phyloP scores from a whole-genome alignment of 140 eudicot species.

The Senecio squalidus region DNA sequence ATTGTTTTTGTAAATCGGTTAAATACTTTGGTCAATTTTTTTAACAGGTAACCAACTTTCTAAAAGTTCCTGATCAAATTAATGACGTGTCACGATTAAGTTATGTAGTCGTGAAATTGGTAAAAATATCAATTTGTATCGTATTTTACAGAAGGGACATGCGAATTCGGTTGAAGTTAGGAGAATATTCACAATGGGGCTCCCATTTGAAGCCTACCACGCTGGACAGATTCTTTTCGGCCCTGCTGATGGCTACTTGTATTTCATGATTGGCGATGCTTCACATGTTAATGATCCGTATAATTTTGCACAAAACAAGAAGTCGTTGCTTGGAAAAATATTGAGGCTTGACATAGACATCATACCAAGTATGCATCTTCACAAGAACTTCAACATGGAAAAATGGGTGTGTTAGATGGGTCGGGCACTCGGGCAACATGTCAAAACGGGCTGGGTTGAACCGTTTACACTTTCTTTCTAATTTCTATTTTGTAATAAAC shows the following conservation, averaged over 20 bases:
- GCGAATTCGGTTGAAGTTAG: conserved; percentile 75
- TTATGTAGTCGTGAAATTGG: not conserved
- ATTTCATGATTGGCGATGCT: conserved; percentile 69
- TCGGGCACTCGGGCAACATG: not conserved
- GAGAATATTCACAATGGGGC: conserved; percentile 83
- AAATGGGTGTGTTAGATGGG: not conserved
- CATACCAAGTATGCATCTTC: conserved; percentile 53
- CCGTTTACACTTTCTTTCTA: too few relatives aligned
- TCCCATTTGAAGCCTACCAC: conserved; percentile 65
- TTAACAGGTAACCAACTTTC: not conserved
- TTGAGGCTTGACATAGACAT: conserved; percentile 72
- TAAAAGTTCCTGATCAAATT: not conserved
- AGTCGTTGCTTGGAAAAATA: conserved; percentile 76
- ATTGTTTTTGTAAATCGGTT: not conserved
- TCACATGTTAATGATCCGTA: conserved; percentile 48
- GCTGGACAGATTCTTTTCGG: conserved; percentile 84
- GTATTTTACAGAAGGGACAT: conserved; percentile 35
- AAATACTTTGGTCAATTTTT: not conserved
- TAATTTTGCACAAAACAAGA: conserved; percentile 85
- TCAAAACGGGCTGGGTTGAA: not conserved
- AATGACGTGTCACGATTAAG: too few relatives aligned
- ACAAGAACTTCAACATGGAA: not conserved
- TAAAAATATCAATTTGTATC: not conserved
- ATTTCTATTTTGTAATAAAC: not conserved
- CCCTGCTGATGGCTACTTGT: conserved; percentile 63